Evolutionary conservation across 768 basidiomycete species (phyloP), one percentile per base, ranked within the genome.

Genomic region (Butyriboletus loyo): DNA sequence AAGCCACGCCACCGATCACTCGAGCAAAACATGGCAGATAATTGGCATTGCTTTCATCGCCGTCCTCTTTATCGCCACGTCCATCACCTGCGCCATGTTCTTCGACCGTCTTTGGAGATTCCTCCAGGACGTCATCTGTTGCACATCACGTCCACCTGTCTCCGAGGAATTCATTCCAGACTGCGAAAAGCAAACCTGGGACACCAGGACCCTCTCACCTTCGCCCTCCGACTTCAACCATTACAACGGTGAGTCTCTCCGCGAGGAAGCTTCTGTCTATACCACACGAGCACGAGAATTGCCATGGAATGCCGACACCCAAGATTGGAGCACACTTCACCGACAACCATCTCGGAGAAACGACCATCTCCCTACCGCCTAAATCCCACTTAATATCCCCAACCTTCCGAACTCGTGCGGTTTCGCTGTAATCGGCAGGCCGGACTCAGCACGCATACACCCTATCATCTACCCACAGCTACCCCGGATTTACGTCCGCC

Each of bases 61-160:
- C n/a, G 74, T 89, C 59, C 82, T 76, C 43, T 73, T 80, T 34
- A 71, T 89, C 46, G 83, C 76, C 25, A 74, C 72, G 3, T 68
- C 78, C 45, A 76, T 86, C 57, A 73, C 87, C 44, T 70, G 77
- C 8, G 71, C 82, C 49, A 77, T 84, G 27, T 89, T 85, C 69
- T 88, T 87, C 68, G 86, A 90, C 69, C 77, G 81, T 32, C 84
- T 86, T 77, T 83, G 78, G 77, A 75, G 79, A 24, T 83, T 87
- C 66, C 48, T 85, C 47, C 69, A 75, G 32, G 83, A 81, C 41
- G 60, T 81, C 43, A 39, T 81, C 21, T 74, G 75, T 51, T 75
- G 78, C 54, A 68, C 67, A 28, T 66, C 66, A 42, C 63, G 62
- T 7, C 52, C 54, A 9, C 54, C 50, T 28, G 74, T 73, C 25